A percentile compares a stretch with the other conserved stretches of the same genome.
phyloP scores from a whole-genome alignment of 2,329 filamentous ascomycete species.

The Corinectria fuckeliana region DNA sequence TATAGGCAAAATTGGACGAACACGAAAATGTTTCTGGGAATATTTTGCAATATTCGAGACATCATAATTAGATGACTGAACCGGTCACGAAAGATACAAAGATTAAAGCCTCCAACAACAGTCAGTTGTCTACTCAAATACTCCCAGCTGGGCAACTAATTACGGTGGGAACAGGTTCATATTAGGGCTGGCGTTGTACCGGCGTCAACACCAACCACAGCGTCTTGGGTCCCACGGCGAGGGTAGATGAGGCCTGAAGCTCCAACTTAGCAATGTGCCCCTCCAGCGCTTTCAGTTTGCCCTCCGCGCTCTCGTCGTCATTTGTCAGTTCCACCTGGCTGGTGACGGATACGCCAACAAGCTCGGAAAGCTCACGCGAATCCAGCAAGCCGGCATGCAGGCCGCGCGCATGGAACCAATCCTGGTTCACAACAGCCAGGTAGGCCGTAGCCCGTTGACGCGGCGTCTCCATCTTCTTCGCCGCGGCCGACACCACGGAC shows the following conservation, averaged over 20 bases:
- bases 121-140: too few species aligned
- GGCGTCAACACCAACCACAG: slow-evolving; percentile 46
- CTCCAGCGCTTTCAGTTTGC: slow-evolving; percentile 35
- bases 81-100: too few species aligned
- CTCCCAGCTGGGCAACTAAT: too few species aligned
- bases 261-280: slow-evolving; percentile 41
- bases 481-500: slow-evolving; percentile 41
- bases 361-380: slow-evolving; percentile 39
- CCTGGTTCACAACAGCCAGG: slow-evolving; percentile 48
- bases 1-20: too few species aligned
- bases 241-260: slow-evolving; percentile 29
- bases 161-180: too few species aligned
- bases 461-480: slow-evolving; percentile 49
- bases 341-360: slow-evolving; percentile 41
- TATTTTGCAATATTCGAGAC: too few species aligned
- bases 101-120: too few species aligned
- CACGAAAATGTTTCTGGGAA: too few species aligned
- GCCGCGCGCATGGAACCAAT: slow-evolving; percentile 51
- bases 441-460: slow-evolving; percentile 51
- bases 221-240: slow-evolving; percentile 39
- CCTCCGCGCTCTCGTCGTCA: slow-evolving; percentile 21
- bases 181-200: not conserved
- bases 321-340: slow-evolving; percentile 49
- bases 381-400: slow-evolving; percentile 47
- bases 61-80: not conserved